These are phyloP conservation scores for Chlorella sp. DNA, from an alignment of 139 green algal species.

Conservation along the genomic window DNA sequence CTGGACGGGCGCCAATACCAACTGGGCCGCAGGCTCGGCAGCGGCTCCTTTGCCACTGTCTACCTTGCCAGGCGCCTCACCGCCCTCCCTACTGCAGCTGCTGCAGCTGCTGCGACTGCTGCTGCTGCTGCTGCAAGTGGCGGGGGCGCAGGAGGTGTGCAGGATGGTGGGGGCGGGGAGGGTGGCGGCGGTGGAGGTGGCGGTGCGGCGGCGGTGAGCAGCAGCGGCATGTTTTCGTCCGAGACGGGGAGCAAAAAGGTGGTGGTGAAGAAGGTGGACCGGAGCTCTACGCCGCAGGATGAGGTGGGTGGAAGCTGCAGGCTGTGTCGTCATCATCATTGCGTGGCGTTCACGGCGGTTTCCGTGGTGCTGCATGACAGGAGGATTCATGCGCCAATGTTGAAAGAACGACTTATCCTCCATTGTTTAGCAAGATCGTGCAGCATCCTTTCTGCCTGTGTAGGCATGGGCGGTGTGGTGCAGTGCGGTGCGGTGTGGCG, in stretches of 20 bases:
- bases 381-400: neutral
- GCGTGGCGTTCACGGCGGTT: neutral
- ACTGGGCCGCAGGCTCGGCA: conserved; percentile 17
- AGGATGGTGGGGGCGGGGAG: neutral
- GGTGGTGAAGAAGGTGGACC: conserved; percentile 37
- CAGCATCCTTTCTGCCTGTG: too few relatives aligned
- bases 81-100: too few relatives aligned
- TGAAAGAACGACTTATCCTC: neutral
- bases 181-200: neutral
- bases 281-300: neutral
- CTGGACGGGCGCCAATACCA: conserved; percentile 8
- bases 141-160: neutral
- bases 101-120: too few relatives aligned
- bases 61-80: conserved; percentile 20
- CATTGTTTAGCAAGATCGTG: too few relatives aligned
- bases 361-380: neutral
- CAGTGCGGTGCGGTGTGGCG: too few relatives aligned
- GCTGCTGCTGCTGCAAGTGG: neutral
- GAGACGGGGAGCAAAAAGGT: neutral
- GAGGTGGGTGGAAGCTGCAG: neutral
- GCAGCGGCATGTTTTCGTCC: neutral
- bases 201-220: neutral
- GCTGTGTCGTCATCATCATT: neutral
- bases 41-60: conserved; percentile 30
- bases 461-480: too few relatives aligned